Evolutionary conservation across 1,284 basidiomycete genomes (phyloP), one percentile per base, ranked within the genome.

Genomic region (Trametes hirsuta): DNA sequence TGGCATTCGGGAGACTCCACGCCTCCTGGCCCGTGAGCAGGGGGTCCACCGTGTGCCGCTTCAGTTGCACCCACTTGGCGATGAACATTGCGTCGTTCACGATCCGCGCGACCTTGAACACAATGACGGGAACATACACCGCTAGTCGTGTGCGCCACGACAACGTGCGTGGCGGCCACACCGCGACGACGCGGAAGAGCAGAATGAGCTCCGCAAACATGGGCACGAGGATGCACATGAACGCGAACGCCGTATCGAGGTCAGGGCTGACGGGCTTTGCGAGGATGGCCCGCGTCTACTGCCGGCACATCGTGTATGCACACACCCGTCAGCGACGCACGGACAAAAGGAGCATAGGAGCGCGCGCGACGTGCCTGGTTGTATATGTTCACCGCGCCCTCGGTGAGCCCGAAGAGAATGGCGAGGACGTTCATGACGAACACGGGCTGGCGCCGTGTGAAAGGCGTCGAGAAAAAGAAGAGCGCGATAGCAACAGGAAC

Each of bases 401-500:
- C 50, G 2, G 44, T 35, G 46, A 71, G 47, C 3, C 67, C 68
- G 6, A 70, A 49, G 24, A 54, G 12, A 54, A 72, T 53, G 10
- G 68, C 57, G 2, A 71, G 4, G 12, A 72, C 56, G 58, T 73
- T 72, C 22, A 71, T 61, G 15, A 73, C 58, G 57, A 74, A 74
- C 1, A 73, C 55, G 2, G 71, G 73, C 44, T 68, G 68, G n/a
- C 66, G 58, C 35, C 71, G 57, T 5, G 64, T 53, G 4, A 41
- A 25, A 1, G 49, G 42, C 5, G 63, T 69, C 15, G 71, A 72
- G 53, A 72, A 71, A 45, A 71, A 71, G 35, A 70, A 63, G 8
- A 72, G 55, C 2, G 69, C 62, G 40, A 70, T 40, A 1, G 67
- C 58, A 53, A 72, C 62, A 2, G 68, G 60, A 21, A 71, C 49